Percentiles rank a stretch among this genome's conserved stretches.
Conservation (phyloP, 805 yeast genomes). For the Saitoella complicata region DNA sequence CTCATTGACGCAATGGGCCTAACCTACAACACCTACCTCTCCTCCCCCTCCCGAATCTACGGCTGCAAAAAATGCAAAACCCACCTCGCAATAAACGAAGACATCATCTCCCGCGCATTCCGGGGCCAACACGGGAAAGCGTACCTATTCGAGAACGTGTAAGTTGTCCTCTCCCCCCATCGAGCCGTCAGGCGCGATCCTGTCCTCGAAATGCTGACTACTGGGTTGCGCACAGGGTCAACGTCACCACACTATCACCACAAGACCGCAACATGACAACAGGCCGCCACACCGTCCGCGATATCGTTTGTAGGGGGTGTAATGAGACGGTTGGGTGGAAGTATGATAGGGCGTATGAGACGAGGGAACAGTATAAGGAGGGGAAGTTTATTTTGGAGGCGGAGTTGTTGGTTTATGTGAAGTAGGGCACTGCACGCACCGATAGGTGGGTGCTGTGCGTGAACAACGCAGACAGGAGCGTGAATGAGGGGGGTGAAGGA, state of each 20-base stretch:
- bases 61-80: constrained; percentile 28
- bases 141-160: constrained; percentile 33
- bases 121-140: constrained; percentile 45
- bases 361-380: constrained; percentile 40
- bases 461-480: too few species aligned
- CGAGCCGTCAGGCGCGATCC: too few species aligned
- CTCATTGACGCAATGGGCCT: constrained; percentile 27
- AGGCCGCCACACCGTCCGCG: constrained; percentile 42
- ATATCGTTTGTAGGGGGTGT: constrained; percentile 41
- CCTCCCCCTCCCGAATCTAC: constrained; percentile 19
- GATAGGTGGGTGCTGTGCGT: too few species aligned
- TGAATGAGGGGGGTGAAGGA: too few species aligned
- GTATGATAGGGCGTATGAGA: constrained; percentile 33
- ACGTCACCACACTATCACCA: constrained; percentile 24
- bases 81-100: constrained; percentile 24
- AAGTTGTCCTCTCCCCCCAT: constrained; percentile 11
- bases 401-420: constrained; percentile 11
- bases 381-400: constrained; percentile 42
- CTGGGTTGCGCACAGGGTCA: constrained; percentile 20
- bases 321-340: constrained; percentile 44
- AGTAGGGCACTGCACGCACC: too few species aligned
- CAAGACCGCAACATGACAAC: constrained; percentile 39
- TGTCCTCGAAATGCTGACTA: not conserved
- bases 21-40: constrained; percentile 27
- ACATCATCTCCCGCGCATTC: constrained; percentile 30